phyloP scores from a whole-genome alignment of 306 rosid species.

The Rubus parviflorus region DNA sequence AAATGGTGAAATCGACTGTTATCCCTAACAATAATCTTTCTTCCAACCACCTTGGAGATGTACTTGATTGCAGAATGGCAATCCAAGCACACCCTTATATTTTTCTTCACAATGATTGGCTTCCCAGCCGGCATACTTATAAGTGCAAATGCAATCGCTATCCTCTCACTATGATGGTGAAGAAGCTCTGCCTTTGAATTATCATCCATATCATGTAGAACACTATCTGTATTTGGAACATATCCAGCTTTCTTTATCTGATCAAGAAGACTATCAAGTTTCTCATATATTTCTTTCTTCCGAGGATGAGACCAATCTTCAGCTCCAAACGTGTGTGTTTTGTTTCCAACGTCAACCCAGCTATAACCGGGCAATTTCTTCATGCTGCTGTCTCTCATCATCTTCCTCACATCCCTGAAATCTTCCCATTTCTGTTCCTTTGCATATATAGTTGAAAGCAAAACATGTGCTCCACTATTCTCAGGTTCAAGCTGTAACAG shows the following conservation, averaged over 20 bases:
- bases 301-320: slow-evolving; percentile 56
- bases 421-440: slow-evolving; percentile 54
- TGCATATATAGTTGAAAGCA: slow-evolving; percentile 54
- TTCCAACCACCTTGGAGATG: slow-evolving; percentile 47
- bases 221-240: slow-evolving; percentile 39
- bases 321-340: slow-evolving; percentile 50
- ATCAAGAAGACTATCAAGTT: slow-evolving; percentile 42
- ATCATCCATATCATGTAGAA: slow-evolving; percentile 45
- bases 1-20: slow-evolving; percentile 59
- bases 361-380: slow-evolving; percentile 59
- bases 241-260: slow-evolving; percentile 51
- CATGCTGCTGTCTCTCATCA: slow-evolving; percentile 41
- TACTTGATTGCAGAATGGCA: slow-evolving; percentile 55
- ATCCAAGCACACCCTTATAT: slow-evolving; percentile 51
- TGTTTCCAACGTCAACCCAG: slow-evolving; percentile 56
- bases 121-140: slow-evolving; percentile 39
- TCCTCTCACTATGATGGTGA: slow-evolving; percentile 57
- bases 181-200: slow-evolving; percentile 42
- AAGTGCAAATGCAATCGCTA: slow-evolving; percentile 53
- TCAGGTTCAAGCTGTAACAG: slow-evolving; percentile 55
- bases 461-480: slow-evolving; percentile 48
- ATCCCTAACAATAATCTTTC: slow-evolving; percentile 50
- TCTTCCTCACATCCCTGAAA: slow-evolving; percentile 47
- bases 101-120: slow-evolving; percentile 59
- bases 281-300: slow-evolving; percentile 47